Evolutionary conservation across 202 grass and related monocot genomes (phyloP), one percentile per base, ranked within the genome.

Genomic region (Setaria viridis): DNA sequence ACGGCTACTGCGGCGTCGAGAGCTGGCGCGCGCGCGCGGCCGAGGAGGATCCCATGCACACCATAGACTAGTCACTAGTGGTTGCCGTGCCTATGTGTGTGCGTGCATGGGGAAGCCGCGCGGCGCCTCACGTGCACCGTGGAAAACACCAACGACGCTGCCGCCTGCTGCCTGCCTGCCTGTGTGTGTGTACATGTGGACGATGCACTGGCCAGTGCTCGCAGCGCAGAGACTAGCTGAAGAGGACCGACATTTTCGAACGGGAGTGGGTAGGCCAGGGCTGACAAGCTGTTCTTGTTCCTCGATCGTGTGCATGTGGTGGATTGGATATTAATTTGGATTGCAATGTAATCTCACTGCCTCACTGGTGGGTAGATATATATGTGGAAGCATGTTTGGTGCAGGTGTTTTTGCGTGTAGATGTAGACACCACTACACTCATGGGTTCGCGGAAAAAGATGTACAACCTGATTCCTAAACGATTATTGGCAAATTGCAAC

Each of bases 101-200:
- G 19, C 29, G n/a, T 32, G 80, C 85, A 81, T 85, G 63, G 89
- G 89, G 77, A 85, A 66, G 62, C 81, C 64, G 63, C 76, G 57
- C 45, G 56, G 66, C 79, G 54, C 56, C 89, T 88, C 89, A 91
- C 85, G 89, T 91, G 89, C 89, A 81, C 77, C 77, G 77, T 85
- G 77, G 89, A 81, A 85, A 91, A 81, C 70, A 88, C 65, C 89
- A 65, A 85, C 78, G 57, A 6, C 35, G 47, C 35, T 33, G 72
- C 71, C 0, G 59, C 39, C 45, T 71, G 57, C 19, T 62, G 67
- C 70, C n/a, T 29, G 41, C 39, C 21, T 33, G 47, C n/a, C 46
- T 5, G 43, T 54, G 72, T 60, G 39, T 32, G 74, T 41, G 45
- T 39, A 37, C 32, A 37, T 74, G 72, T 77, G 63, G 64, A 47